Conservation (phyloP, 495 filamentous ascomycete species). For the Penicillium alfredii region DNA sequence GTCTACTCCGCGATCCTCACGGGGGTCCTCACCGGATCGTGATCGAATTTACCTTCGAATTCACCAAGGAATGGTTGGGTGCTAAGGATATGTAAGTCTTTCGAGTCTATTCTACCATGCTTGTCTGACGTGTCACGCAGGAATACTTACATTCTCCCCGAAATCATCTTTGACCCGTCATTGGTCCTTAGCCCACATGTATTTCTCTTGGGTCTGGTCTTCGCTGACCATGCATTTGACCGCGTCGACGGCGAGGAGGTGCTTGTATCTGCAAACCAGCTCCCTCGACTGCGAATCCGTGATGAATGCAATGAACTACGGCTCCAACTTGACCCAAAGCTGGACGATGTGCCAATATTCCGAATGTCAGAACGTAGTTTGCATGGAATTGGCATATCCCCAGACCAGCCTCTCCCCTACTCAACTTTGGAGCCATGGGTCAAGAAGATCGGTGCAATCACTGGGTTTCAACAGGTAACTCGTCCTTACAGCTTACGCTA, state of each 20-base stretch:
- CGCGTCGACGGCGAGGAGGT: constrained; percentile 21
- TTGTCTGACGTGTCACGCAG: constrained; percentile 12
- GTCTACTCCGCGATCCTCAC: constrained; percentile 25
- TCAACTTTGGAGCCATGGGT: constrained; percentile 28
- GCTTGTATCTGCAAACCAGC: constrained; percentile 22
- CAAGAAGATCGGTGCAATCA: constrained; percentile 27
- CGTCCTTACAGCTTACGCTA: constrained; percentile 34
- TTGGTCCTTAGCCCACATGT: constrained; percentile 31
- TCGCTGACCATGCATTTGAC: constrained; percentile 26
- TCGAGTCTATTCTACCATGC: too few species aligned
- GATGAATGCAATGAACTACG: constrained; percentile 23
- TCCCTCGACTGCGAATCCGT: constrained; percentile 21
- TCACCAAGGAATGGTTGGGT: constrained; percentile 28
- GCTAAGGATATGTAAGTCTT: constrained; percentile 27
- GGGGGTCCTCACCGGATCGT: constrained; percentile 24
- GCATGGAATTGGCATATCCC: constrained; percentile 31
- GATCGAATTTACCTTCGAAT: constrained; percentile 32
- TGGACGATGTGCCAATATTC: constrained; percentile 20
- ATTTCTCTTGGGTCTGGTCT: constrained; percentile 31
- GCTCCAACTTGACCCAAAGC: constrained; percentile 16
- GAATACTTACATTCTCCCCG: constrained; percentile 31
- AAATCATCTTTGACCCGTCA: constrained; percentile 34
- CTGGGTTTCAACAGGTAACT: constrained; percentile 25
- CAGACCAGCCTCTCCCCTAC: constrained; percentile 19
- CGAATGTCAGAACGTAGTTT: constrained; percentile 20